Evolutionary conservation across 805 yeast genomes (phyloP), one percentile per base, ranked within the genome.

Genomic region (Teunomyces kruisii): DNA sequence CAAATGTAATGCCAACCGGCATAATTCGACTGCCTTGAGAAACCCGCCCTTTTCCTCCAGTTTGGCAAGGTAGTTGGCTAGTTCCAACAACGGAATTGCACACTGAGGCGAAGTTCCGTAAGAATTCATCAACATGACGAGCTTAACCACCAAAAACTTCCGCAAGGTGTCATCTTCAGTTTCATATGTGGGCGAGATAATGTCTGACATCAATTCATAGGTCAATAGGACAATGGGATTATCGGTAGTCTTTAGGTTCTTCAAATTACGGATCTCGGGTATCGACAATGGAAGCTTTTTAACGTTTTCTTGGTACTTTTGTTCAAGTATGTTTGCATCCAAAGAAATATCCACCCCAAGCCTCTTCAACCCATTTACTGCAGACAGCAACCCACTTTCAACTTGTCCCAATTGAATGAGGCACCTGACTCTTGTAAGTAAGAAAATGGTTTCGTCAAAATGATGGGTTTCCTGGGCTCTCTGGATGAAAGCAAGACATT

Each of bases 101-200:
- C 75, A 65, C 14, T 61, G 60, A 1, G 74, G 61, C 1, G 76
- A 62, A 6, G 56, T 49, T 1, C 83, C 83, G 45, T 67, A 45
- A 9, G 62, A 61, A n/a, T 64, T 44, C 57, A 75, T 63, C 27
- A 70, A 53, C 8, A 58, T 44, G 0, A 75, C 61, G 4, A 68
- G 52, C 33, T 66, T 65, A 4, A 63, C 61, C 5, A 67, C 58
- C 6, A 75, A 43, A 4, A 68, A 59, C 28, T 59, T 47, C 4
- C 68, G 51, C 5, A 75, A 57, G 13, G 53, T 46, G 2, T 56
- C 40, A 26, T 62, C 56, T 0, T 61, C 61, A 5, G 59, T 40
- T 7, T 58, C 48, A 36, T 67, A 58, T 0, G 70, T 55, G 0
- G 74, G 70, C 9, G 64, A 52, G 4, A 75, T 54, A 24, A 77